Conservation (phyloP, 2,329 filamentous ascomycete genomes). For the Fusarium ambrosium region DNA sequence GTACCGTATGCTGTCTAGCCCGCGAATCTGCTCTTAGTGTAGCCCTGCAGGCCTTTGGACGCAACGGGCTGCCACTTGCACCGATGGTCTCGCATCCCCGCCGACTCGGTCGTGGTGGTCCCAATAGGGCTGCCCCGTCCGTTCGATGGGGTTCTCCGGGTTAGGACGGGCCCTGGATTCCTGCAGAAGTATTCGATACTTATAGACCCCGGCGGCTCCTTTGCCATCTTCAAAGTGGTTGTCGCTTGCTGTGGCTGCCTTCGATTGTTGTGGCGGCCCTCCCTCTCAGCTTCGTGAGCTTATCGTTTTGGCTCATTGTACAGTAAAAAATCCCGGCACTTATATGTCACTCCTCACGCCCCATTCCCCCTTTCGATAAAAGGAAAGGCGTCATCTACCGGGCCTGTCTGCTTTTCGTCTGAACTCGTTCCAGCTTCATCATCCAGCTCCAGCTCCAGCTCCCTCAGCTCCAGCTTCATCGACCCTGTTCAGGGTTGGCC, state of each 20-base stretch:
- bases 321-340: slow-evolving; percentile 24
- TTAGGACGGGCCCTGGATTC: slow-evolving; percentile 25
- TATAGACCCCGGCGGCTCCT: slow-evolving; percentile 39
- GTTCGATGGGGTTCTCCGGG: slow-evolving; percentile 37
- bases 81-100: slow-evolving; percentile 33
- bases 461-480: slow-evolving; percentile 16
- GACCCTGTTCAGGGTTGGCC: slow-evolving; percentile 19
- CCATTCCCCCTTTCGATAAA: slow-evolving; percentile 43
- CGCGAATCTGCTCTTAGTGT: slow-evolving; percentile 33
- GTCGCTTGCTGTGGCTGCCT: slow-evolving; percentile 38
- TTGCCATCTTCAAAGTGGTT: slow-evolving; percentile 33
- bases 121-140: slow-evolving; percentile 44
- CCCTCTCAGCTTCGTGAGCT: slow-evolving; percentile 26
- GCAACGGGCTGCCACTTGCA: slow-evolving; percentile 30
- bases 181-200: slow-evolving; percentile 43
- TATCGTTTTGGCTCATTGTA: slow-evolving; percentile 31
- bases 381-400: slow-evolving; percentile 42
- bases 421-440: slow-evolving; percentile 31
- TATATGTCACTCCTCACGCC: slow-evolving; percentile 38
- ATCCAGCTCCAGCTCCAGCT: slow-evolving; percentile 23
- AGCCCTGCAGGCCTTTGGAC: slow-evolving; percentile 38
- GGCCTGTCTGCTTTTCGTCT: slow-evolving; percentile 28
- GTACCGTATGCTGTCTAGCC: slow-evolving; percentile 22
- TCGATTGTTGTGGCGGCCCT: slow-evolving; percentile 34
- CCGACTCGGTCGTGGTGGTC: slow-evolving; percentile 29